Conservation (phyloP, 495 filamentous ascomycete genomes). For the Trichoderma orchidacearum region DNA sequence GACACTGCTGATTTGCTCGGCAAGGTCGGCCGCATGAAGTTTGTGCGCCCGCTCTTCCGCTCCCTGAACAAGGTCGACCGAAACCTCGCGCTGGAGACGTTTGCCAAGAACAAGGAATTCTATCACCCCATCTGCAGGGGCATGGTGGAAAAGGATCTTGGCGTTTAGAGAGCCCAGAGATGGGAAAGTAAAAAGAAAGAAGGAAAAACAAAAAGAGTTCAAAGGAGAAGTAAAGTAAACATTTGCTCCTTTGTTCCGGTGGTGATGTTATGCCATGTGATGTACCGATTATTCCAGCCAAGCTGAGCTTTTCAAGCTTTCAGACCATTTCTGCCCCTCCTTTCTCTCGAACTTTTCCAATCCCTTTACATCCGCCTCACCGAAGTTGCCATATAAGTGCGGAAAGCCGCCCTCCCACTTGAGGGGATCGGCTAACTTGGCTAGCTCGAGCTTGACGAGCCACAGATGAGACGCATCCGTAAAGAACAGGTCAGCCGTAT, state of each 20-base stretch:
- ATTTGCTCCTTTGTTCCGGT: background rate
- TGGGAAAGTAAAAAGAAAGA: too few species aligned
- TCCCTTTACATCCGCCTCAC: conserved; percentile 20
- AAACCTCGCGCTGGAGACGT: conserved; percentile 63
- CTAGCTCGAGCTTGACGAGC: conserved; percentile 25
- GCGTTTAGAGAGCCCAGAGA: conserved; percentile 12
- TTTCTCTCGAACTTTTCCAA: conserved; percentile 14
- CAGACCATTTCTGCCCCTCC: conserved; percentile 22
- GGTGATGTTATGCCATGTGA: background rate
- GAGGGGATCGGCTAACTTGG: conserved; percentile 9
- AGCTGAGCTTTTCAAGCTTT: conserved; percentile 9
- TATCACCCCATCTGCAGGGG: conserved; percentile 90
- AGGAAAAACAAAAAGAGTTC: background rate
- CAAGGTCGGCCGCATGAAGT: conserved; percentile 90
- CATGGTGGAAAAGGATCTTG: conserved; percentile 74
- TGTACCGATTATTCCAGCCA: background rate
- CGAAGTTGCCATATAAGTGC: conserved; percentile 35
- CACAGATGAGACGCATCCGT: conserved; percentile 15
- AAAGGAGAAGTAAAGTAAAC: background rate
- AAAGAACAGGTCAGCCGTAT: conserved; percentile 37
- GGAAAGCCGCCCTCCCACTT: conserved; percentile 36
- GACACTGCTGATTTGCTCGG: conserved; percentile 63
- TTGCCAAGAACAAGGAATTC: conserved; percentile 75
- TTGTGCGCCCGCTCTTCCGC: conserved; percentile 72
- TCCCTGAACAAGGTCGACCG: conserved; percentile 58